Conservation (phyloP, 371 early-diverging fungal species). For the Mortierella sp. region DNA sequence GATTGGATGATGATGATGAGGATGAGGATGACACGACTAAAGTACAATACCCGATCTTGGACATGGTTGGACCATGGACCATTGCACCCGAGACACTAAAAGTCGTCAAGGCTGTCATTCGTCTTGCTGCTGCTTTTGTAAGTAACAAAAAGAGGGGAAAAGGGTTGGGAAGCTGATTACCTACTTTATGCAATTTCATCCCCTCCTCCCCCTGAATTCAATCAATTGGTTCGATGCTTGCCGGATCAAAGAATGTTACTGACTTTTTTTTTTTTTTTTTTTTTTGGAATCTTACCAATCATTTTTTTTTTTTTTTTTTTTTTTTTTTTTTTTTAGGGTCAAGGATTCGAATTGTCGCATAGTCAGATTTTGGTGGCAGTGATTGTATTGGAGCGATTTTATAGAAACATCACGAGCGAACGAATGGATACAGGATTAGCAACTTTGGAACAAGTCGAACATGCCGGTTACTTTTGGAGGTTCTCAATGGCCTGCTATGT, state of each 20-base stretch:
- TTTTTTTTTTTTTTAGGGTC: constrained; percentile 57
- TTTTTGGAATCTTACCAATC: constrained; percentile 12
- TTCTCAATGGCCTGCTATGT: constrained; percentile 71
- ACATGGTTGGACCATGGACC: constrained; percentile 54
- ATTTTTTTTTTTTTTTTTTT: background rate
- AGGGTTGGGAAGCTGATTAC: background rate
- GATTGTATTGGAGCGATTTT: constrained; percentile 71
- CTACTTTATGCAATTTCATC: background rate
- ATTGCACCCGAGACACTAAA: constrained; percentile 68
- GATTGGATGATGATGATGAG: constrained; percentile 16
- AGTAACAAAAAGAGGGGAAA: constrained; percentile 15
- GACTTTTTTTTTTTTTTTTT: background rate
- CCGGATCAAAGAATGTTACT: background rate
- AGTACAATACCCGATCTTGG: constrained; percentile 48
- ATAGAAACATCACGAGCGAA: constrained; percentile 62
- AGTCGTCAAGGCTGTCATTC: constrained; percentile 72
- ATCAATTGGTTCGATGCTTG: background rate
- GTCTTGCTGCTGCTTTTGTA: constrained; percentile 75
- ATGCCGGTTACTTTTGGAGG: constrained; percentile 68
- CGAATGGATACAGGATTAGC: constrained; percentile 41
- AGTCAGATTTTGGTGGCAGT: constrained; percentile 81
- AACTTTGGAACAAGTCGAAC: constrained; percentile 64
- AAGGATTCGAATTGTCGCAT: constrained; percentile 84
- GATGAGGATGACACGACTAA: constrained; percentile 35
- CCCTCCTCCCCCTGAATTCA: no score